A percentile compares a stretch with the other conserved stretches of the same genome.
Evolutionary conservation across 371 early-diverging fungal species (phyloP).

Genomic region (Mucor mucedo): DNA sequence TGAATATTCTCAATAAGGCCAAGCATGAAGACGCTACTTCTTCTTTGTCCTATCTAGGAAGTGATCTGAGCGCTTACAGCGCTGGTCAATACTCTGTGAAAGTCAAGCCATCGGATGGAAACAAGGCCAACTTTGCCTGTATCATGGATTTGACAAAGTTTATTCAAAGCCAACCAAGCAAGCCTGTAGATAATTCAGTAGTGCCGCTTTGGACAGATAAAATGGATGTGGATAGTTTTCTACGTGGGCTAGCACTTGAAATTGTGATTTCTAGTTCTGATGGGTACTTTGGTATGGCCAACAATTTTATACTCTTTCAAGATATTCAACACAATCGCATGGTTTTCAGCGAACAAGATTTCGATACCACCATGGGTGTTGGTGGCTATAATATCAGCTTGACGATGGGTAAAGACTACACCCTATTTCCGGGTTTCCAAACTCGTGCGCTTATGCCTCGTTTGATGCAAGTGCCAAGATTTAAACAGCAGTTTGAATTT

Average conservation of each 20-base stretch:
- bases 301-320: constrained; percentile 42
- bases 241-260: constrained; percentile 24
- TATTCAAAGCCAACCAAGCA: constrained; percentile 12
- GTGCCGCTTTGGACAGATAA: constrained; percentile 18
- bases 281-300: constrained; percentile 32
- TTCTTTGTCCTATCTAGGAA: constrained; percentile 29
- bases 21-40: neutral
- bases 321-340: constrained; percentile 16
- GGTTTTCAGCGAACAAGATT: constrained; percentile 37
- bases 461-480: constrained; percentile 22
- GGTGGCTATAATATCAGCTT: constrained; percentile 13
- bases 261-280: constrained; percentile 24
- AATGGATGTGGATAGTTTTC: constrained; percentile 19
- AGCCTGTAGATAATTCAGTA: neutral
- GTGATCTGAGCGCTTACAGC: constrained; percentile 24
- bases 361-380: constrained; percentile 37
- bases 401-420: constrained; percentile 30
- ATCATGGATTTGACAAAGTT: constrained; percentile 24
- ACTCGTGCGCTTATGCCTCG: constrained; percentile 32
- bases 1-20: neutral
- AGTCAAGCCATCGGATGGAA: constrained; percentile 7
- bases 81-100: constrained; percentile 11
- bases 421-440: constrained; percentile 22
- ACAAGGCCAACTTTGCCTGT: constrained; percentile 12
- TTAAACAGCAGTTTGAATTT: constrained; percentile 14